Evolutionary conservation across 352 stramenopile genomes (phyloP).

Genomic region (Globisporangium irregulare): DNA sequence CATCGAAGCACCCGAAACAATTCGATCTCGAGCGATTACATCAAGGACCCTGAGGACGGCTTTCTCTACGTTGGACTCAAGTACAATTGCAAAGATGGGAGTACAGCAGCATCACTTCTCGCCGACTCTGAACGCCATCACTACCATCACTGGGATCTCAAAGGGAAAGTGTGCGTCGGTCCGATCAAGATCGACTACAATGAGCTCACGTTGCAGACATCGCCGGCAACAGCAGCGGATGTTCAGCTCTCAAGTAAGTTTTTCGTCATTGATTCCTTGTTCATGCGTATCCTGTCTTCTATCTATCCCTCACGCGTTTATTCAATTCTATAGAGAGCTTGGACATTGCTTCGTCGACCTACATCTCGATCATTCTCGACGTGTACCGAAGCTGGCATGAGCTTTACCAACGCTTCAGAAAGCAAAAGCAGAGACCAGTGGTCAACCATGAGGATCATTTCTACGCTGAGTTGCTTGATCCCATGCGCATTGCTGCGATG

Average conservation of each 20-base stretch:
- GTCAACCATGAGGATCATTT: constrained; percentile 8
- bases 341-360: constrained; percentile 33
- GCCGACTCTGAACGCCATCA: constrained; percentile 9
- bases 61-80: constrained; percentile 73
- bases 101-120: constrained; percentile 4
- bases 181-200: constrained; percentile 62
- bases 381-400: constrained; percentile 42
- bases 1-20: constrained; percentile 28
- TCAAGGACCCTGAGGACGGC: constrained; percentile 53
- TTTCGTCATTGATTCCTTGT: background rate
- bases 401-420: constrained; percentile 34
- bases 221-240: constrained; percentile 20
- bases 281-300: background rate
- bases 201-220: constrained; percentile 37
- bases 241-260: constrained; percentile 8
- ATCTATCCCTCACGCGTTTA: background rate
- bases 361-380: constrained; percentile 48
- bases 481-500: constrained; percentile 9
- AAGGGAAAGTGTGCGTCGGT: constrained; percentile 56
- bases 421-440: constrained; percentile 24
- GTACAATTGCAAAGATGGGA: constrained; percentile 36
- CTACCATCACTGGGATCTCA: constrained; percentile 39
- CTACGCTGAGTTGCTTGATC: constrained; percentile 4
- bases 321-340: constrained; percentile 19
- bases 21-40: constrained; percentile 62